Evolutionary conservation across 2,329 filamentous ascomycete genomes (phyloP).

Genomic region (Periglandula ipomoeae): DNA sequence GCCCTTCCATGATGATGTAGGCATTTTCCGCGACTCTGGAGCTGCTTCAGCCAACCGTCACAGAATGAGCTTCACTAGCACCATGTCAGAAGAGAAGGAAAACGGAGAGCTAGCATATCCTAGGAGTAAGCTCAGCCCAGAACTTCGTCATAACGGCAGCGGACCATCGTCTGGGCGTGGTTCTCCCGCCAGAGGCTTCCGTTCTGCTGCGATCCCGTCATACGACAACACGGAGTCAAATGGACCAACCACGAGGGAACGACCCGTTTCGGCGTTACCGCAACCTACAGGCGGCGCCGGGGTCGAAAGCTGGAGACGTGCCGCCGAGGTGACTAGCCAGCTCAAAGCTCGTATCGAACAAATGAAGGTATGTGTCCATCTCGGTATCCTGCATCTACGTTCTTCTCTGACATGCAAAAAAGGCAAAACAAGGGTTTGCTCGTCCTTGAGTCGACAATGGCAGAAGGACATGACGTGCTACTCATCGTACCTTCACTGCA

Average conservation of each 20-base stretch:
- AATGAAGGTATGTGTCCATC: constrained; percentile 64
- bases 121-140: constrained; percentile 46
- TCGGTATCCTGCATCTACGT: background rate
- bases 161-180: constrained; percentile 45
- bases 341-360: constrained; percentile 95
- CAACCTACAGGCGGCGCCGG: constrained; percentile 24
- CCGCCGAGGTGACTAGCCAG: constrained; percentile 95
- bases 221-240: constrained; percentile 25
- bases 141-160: constrained; percentile 42
- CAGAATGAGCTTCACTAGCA: constrained; percentile 54
- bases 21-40: constrained; percentile 47
- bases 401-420: background rate
- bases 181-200: constrained; percentile 49
- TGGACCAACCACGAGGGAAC: constrained; percentile 18
- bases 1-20: constrained; percentile 48
- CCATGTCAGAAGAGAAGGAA: constrained; percentile 68
- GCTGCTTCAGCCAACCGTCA: constrained; percentile 33
- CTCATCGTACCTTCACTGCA: constrained; percentile 4
- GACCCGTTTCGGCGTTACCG: constrained; percentile 26
- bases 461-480: background rate
- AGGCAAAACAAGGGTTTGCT: constrained; percentile 22
- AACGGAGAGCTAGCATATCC: constrained; percentile 47
- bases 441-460: constrained; percentile 15
- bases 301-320: constrained; percentile 87
- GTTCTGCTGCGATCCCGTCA: constrained; percentile 24